A percentile compares a stretch with the other conserved stretches of the same genome.
phyloP scores from a whole-genome alignment of 805 yeast genomes.

The Lachancea mirantina region DNA sequence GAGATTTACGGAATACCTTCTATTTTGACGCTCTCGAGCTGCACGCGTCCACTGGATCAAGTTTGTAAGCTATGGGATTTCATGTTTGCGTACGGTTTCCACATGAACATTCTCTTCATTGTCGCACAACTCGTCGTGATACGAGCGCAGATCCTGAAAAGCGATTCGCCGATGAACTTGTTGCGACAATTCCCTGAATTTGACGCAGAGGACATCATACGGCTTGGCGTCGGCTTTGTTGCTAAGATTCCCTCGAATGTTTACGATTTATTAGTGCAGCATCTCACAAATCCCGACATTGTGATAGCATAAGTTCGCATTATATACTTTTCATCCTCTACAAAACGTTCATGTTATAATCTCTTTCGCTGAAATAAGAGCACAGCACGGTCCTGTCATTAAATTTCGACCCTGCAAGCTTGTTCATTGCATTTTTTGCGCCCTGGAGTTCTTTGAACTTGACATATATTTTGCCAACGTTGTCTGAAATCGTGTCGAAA shows the following conservation, averaged over 20 bases:
- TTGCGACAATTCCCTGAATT: conserved; percentile 60
- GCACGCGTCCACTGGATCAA: conserved; percentile 77
- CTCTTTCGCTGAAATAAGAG: conserved; percentile 52
- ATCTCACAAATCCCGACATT: conserved; percentile 21
- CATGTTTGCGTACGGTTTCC: conserved; percentile 83
- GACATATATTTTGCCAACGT: conserved; percentile 66
- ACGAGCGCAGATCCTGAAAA: conserved; percentile 51
- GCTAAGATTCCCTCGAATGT: conserved; percentile 63
- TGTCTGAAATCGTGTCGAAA: conserved; percentile 41
- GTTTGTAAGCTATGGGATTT: conserved; percentile 84
- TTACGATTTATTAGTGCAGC: conserved; percentile 35
- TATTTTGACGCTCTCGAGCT: conserved; percentile 76
- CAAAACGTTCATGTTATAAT: conserved; percentile 39
- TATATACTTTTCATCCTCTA: conserved; percentile 1
- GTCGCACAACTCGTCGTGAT: conserved; percentile 75
- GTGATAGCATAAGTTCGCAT: conserved; percentile 1
- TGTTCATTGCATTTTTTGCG: conserved; percentile 49
- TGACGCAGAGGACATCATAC: conserved; percentile 67
- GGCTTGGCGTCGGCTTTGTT: conserved; percentile 70
- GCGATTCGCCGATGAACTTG: conserved; percentile 61
- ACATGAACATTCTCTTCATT: conserved; percentile 74
- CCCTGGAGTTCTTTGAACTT: conserved; percentile 47
- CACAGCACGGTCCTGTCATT: conserved; percentile 64
- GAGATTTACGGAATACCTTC: conserved; percentile 84
- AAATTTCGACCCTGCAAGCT: conserved; percentile 58